These are phyloP conservation scores for Aspergillus pseudonomiae DNA, from an alignment of 2,329 filamentous ascomycete species.

Conservation along the genomic window DNA sequence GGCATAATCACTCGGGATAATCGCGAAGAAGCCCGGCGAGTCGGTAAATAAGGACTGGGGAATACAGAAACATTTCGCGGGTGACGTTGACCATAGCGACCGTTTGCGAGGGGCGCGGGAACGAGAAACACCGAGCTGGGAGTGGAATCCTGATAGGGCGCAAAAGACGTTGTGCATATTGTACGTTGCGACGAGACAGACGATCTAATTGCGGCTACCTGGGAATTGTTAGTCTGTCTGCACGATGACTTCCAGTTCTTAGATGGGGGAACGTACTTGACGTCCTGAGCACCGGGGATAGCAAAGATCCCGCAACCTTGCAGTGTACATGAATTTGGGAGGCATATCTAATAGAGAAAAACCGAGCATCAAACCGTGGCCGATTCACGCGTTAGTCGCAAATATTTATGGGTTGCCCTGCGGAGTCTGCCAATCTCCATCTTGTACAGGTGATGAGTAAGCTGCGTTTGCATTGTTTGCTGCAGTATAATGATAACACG, in stretches of 20 bases:
- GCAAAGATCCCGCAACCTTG: constrained; percentile 24
- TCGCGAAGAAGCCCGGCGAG: constrained; percentile 27
- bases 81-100: background rate
- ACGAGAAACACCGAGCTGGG: background rate
- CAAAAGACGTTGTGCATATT: background rate
- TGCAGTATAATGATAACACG: background rate
- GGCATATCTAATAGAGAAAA: constrained; percentile 23
- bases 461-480: constrained; percentile 38
- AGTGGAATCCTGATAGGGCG: background rate
- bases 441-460: background rate
- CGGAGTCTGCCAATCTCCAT: background rate
- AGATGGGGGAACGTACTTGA: constrained; percentile 20
- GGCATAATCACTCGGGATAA: constrained; percentile 35
- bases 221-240: constrained; percentile 15
- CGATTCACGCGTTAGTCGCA: background rate
- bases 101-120: background rate
- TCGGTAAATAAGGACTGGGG: constrained; percentile 18
- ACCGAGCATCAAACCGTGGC: background rate
- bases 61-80: constrained; percentile 5
- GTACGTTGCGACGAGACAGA: constrained; percentile 9
- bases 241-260: constrained; percentile 8
- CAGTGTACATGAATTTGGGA: constrained; percentile 22
- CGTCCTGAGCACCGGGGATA: constrained; percentile 17
- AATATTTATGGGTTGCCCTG: background rate
- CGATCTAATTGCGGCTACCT: constrained; percentile 13